Base-by-base conservation (phyloP, 1,139 yeast species). In the Debaryomyces robertsiae region DNA sequence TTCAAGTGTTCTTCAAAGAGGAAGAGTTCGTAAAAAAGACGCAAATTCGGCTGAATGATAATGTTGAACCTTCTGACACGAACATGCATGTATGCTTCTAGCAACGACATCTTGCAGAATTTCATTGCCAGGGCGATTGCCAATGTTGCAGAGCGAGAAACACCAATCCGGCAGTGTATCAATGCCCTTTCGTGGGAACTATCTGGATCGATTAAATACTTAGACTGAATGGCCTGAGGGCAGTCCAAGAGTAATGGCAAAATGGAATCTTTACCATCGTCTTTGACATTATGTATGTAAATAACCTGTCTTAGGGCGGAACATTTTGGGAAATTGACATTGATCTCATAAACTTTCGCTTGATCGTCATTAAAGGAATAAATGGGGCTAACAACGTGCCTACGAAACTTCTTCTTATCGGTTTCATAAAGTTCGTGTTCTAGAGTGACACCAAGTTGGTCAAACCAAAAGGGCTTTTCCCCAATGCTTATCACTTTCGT, bases 141-240 rank as follows among this genome's bases (percentile, higher is more conserved):
- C 30, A 91, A 85, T 0, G 95, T 82, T 0, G 96, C 97, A 16
- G 94, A 84, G 42, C 97, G 69, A 0, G 95, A 87, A 3, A 90
- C 97, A 1, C 97, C 97, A 42, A 87, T 95, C 55, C 89, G 82
- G 58, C 97, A 90, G 58, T 90, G 96, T 13, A 88, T 89, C 41
- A 90, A 65, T 0, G 88, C 82, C 29, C 73, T 79, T 32, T 73
- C 77, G 1, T 36, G 37, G 2, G 46, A 39, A 23, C 46, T 45
- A 9, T 45, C 36, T 2, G 61, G 60, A 27, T 58, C 52, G 13
- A 57, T 54, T 25, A 69, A 50, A 25, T 68, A 44, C 36, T 63
- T 64, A 10, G 56, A 51, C 42, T 66, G 73, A 18, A 70, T 53
- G 9, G 47, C 49, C 11, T 52, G 52, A 0, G 75, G 75, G 33